A percentile compares a stretch with the other conserved stretches of the same genome.
Conservation (phyloP, 305 asterid genomes). For the Fraxinus floribunda region DNA sequence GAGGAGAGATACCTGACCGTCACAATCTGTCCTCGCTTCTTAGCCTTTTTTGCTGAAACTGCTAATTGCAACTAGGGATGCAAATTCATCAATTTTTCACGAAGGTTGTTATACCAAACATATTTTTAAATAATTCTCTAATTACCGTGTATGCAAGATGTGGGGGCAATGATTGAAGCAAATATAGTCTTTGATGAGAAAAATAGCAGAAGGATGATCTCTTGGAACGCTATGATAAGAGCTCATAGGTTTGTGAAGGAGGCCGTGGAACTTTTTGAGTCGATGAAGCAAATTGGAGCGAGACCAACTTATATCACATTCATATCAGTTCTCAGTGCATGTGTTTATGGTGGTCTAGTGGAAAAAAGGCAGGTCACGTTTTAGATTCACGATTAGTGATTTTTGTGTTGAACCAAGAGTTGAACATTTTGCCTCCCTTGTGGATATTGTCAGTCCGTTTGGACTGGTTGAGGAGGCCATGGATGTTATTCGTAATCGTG, state of each 20-base stretch:
- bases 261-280: conserved; percentile 68
- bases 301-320: conserved; percentile 70
- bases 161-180: conserved; percentile 71
- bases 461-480: conserved; percentile 79
- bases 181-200: conserved; percentile 54
- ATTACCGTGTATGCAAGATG: conserved; percentile 82
- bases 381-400: conserved; percentile 59
- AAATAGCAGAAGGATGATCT: conserved; percentile 56
- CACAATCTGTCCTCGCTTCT: conserved; percentile 79
- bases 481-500: conserved; percentile 35
- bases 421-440: conserved; percentile 78
- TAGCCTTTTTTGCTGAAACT: conserved; percentile 58
- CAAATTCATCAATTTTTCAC: conserved; percentile 71
- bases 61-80: conserved; percentile 55
- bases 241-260: conserved; percentile 69
- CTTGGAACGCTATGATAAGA: conserved; percentile 66
- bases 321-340: conserved; percentile 76
- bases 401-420: conserved; percentile 69
- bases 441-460: conserved; percentile 64
- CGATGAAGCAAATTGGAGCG: conserved; percentile 56
- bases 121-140: conserved; percentile 73
- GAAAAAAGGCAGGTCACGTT: conserved; percentile 55
- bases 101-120: conserved; percentile 60
- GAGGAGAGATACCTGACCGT: conserved; percentile 67
- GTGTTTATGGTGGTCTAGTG: conserved; percentile 77